phyloP scores from a whole-genome alignment of 2,329 filamentous ascomycete genomes.

The Chalaropsis thielavioides region DNA sequence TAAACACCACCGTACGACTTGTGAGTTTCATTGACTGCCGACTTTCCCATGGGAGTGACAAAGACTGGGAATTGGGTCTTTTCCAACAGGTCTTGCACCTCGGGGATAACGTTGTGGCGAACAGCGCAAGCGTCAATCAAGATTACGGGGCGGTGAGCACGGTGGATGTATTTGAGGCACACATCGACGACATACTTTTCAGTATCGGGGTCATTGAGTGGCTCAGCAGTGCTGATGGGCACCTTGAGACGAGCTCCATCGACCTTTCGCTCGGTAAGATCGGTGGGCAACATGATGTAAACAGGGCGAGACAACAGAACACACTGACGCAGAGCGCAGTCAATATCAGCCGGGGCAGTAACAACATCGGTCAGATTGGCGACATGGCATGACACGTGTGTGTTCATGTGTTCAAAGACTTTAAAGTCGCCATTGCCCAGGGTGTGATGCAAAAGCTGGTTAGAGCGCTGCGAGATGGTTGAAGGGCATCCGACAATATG shows the following conservation, averaged over 20 bases:
- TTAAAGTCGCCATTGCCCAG: constrained; percentile 68
- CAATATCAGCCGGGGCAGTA: constrained; percentile 61
- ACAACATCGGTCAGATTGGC: constrained; percentile 55
- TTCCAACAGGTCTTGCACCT: constrained; percentile 57
- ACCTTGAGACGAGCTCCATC: constrained; percentile 58
- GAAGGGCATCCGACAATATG: constrained; percentile 48
- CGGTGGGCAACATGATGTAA: constrained; percentile 70
- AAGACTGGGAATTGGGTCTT: constrained; percentile 67
- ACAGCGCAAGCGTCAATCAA: constrained; percentile 74
- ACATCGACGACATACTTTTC: constrained; percentile 76
- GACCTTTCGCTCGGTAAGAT: constrained; percentile 63
- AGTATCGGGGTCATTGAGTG: constrained; percentile 51
- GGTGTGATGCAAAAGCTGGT: constrained; percentile 49
- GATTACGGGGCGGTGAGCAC: constrained; percentile 60
- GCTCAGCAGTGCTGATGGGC: constrained; percentile 51
- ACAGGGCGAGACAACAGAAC: constrained; percentile 62
- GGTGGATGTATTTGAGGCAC: constrained; percentile 56
- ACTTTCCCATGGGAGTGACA: constrained; percentile 83
- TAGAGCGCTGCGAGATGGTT: constrained; percentile 33
- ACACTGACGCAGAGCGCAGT: constrained; percentile 61
- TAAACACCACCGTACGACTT: constrained; percentile 74
- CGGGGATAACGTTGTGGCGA: constrained; percentile 56
- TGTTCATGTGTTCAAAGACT: constrained; percentile 67
- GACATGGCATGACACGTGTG: constrained; percentile 54
- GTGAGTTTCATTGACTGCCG: constrained; percentile 62